phyloP scores from a whole-genome alignment of 2,329 filamentous ascomycete genomes.

The Blastomyces parvus region DNA sequence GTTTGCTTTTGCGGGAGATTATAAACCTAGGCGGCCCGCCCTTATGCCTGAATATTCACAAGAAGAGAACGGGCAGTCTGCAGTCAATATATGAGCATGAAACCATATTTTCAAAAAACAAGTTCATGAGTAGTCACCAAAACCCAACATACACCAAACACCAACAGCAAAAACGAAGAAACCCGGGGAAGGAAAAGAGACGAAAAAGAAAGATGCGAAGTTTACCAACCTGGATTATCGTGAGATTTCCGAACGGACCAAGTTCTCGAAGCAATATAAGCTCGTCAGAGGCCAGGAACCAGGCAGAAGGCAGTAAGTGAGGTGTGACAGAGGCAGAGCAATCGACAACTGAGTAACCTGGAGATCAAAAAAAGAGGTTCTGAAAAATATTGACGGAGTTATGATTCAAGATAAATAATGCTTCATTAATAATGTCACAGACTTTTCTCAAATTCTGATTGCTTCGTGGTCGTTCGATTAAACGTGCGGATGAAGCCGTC shows the following conservation, averaged over 20 bases:
- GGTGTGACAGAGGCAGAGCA: slow-evolving; percentile 1
- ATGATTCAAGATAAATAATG: not conserved
- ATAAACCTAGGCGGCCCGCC: not conserved
- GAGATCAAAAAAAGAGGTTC: not conserved
- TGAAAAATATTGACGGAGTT: not conserved
- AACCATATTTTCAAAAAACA: not conserved
- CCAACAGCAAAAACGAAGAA: not conserved
- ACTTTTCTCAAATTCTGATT: not conserved
- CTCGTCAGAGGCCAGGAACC: not conserved
- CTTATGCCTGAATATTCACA: not conserved
- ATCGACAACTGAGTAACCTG: slow-evolving; percentile 4
- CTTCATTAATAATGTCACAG: not conserved
- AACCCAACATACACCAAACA: not conserved
- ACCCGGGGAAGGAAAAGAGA: not conserved
- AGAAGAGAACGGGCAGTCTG: not conserved
- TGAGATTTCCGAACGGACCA: not conserved
- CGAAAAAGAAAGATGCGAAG: not conserved
- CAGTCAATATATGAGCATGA: not conserved
- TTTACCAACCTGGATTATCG: not conserved
- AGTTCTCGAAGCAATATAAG: not conserved
- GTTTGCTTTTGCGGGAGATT: not conserved
- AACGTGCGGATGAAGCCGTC: slow-evolving; percentile 4
- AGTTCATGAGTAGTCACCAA: not conserved
- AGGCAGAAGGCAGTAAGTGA: not conserved
- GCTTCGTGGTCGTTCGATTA: not conserved